A percentile compares a stretch with the other conserved stretches of the same genome.
These are phyloP conservation scores for Ajuga chamaepitys DNA, from an alignment of 257 asterid genomes.

Conservation along the genomic window DNA sequence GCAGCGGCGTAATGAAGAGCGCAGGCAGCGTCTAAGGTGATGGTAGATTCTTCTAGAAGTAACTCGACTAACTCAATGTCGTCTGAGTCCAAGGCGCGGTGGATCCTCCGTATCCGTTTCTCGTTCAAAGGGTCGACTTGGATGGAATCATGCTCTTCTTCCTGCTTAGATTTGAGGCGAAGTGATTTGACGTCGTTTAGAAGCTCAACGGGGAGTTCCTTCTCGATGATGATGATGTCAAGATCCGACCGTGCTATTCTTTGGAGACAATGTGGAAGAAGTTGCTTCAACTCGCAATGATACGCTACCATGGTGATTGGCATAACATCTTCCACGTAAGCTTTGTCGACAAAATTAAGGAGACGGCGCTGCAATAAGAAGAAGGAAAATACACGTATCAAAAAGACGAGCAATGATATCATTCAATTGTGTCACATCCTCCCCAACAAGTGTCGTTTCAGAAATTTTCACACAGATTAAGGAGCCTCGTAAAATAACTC, in stretches of 20 bases:
- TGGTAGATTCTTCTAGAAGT: constrained; percentile 61
- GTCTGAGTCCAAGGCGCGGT: constrained; percentile 66
- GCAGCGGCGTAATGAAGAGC: constrained; percentile 91
- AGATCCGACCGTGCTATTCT: constrained; percentile 59
- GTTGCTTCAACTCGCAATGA: constrained; percentile 42
- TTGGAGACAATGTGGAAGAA: constrained; percentile 43
- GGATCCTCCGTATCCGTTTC: constrained; percentile 52
- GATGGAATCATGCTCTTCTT: constrained; percentile 25
- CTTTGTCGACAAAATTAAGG: constrained; percentile 59
- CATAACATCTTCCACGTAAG: constrained; percentile 64
- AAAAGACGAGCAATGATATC: not conserved
- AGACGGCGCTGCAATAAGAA: constrained; percentile 65
- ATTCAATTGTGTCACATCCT: too few species aligned
- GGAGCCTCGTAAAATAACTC: too few species aligned
- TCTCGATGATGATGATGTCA: constrained; percentile 46
- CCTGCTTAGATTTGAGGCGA: constrained; percentile 34
- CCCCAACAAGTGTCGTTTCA: too few species aligned
- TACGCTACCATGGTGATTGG: constrained; percentile 65
- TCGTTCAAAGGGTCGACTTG: constrained; percentile 37
- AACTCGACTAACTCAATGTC: constrained; percentile 57
- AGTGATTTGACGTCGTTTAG: constrained; percentile 32
- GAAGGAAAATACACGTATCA: not conserved
- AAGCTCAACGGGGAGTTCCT: constrained; percentile 63
- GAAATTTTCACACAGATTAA: too few species aligned
- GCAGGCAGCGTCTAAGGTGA: constrained; percentile 55